These are phyloP conservation scores for Aspergillus pseudonomiae DNA, from an alignment of 2,329 filamentous ascomycete species.

Conservation along the genomic window DNA sequence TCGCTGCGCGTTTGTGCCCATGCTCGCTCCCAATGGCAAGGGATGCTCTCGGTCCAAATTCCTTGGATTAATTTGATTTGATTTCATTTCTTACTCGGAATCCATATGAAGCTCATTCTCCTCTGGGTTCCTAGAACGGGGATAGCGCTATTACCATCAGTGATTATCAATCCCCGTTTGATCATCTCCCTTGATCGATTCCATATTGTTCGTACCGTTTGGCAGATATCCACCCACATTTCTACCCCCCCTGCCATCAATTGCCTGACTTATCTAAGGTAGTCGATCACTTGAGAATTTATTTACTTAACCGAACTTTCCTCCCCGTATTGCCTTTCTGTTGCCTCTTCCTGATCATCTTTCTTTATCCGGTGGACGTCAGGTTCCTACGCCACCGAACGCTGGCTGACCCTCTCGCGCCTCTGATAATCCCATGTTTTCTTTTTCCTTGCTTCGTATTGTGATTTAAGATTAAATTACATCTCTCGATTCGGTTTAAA, in stretches of 20 bases:
- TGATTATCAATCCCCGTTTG: conserved; percentile 3
- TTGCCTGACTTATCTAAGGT: conserved; percentile 8
- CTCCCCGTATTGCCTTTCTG: conserved; percentile 3
- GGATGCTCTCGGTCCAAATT: not conserved
- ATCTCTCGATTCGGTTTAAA: not conserved
- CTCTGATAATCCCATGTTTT: not conserved
- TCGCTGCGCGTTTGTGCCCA: conserved; percentile 8
- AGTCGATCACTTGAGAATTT: not conserved
- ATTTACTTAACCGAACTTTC: not conserved
- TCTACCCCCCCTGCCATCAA: not conserved
- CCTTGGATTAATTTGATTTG: conserved; percentile 14
- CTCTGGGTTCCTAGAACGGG: conserved; percentile 18
- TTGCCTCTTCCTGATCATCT: not conserved
- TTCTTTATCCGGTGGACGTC: not conserved
- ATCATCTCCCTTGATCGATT: conserved; percentile 7
- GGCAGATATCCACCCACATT: conserved; percentile 3
- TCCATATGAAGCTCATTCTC: not conserved
- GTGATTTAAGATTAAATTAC: not conserved
- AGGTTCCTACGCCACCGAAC: not conserved
- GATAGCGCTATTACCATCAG: not conserved
- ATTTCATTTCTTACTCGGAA: not conserved
- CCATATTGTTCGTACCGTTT: conserved; percentile 8
- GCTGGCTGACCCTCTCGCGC: not conserved
- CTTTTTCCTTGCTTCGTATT: not conserved
- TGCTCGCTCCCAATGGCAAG: conserved; percentile 6